Conservation (phyloP, 1,139 yeast species). For the Suhomyces terraborum region DNA sequence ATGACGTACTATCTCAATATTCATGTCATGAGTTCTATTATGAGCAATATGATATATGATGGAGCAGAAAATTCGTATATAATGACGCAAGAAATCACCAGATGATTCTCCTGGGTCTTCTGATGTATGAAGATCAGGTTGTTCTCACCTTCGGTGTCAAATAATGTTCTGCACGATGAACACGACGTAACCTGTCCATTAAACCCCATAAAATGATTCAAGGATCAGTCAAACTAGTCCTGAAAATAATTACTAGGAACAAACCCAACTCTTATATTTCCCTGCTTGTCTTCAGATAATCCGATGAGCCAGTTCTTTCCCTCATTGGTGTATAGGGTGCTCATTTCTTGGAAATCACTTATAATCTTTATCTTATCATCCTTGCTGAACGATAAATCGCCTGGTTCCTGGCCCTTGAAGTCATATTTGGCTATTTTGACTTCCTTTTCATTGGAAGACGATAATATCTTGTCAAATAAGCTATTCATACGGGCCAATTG, state of each 20-base stretch:
- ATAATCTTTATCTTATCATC: constrained; percentile 41
- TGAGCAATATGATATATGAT: too few species aligned
- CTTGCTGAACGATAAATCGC: constrained; percentile 41
- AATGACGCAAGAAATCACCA: too few species aligned
- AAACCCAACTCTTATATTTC: constrained; percentile 38
- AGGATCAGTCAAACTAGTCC: too few species aligned
- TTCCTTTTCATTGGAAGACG: constrained; percentile 12
- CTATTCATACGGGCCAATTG: constrained; percentile 28
- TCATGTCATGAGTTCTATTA: too few species aligned
- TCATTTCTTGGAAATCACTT: constrained; percentile 34
- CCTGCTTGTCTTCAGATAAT: constrained; percentile 13
- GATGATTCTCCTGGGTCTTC: too few species aligned
- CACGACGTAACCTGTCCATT: too few species aligned
- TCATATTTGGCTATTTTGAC: constrained; percentile 29
- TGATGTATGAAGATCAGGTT: too few species aligned
- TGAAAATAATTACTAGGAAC: constrained; percentile 41
- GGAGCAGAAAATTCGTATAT: too few species aligned
- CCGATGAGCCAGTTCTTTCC: constrained; percentile 43
- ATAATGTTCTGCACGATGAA: too few species aligned
- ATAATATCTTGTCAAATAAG: constrained; percentile 26
- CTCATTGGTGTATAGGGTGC: constrained; percentile 24
- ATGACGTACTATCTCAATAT: too few species aligned
- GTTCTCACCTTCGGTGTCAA: too few species aligned
- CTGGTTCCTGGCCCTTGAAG: constrained; percentile 38
- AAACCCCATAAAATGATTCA: not conserved